Evolutionary conservation across 177 flowering plant genomes (phyloP).

Genomic region (Vitis hybrid): DNA sequence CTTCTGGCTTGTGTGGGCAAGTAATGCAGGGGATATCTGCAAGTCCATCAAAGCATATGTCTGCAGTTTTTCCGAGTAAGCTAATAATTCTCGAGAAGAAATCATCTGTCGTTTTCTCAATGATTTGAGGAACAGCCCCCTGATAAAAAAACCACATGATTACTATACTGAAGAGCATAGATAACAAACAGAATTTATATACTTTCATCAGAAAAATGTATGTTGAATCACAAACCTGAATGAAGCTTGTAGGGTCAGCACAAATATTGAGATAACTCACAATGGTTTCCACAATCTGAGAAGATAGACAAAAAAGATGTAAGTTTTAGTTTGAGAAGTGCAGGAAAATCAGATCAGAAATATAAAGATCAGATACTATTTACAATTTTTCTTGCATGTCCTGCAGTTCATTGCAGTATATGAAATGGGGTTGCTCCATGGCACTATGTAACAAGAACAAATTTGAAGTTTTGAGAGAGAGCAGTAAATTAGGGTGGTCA

Average conservation of each 20-base stretch:
- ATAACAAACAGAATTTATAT: too few species aligned
- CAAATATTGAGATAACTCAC: conserved; percentile 21
- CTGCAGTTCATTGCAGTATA: too few species aligned
- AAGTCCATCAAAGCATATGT: conserved; percentile 24
- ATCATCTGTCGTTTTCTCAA: conserved; percentile 28
- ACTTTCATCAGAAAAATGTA: too few species aligned
- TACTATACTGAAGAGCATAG: too few species aligned
- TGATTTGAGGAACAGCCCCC: conserved; percentile 46
- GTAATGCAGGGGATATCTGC: conserved; percentile 39
- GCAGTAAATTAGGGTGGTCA: too few species aligned
- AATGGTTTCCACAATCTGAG: conserved; percentile 27
- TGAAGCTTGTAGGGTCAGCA: conserved; percentile 28
- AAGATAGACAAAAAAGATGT: neutral
- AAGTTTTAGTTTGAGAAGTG: too few species aligned
- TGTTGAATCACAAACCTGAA: conserved; percentile 26
- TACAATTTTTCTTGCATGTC: too few species aligned
- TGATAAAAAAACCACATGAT: conserved; percentile 7
- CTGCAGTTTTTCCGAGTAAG: conserved; percentile 26
- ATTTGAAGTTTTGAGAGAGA: neutral
- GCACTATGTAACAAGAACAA: too few species aligned
- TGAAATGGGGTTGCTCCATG: too few species aligned
- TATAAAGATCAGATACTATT: too few species aligned
- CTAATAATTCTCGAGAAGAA: conserved; percentile 27
- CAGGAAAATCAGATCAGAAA: too few species aligned
- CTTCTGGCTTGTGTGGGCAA: conserved; percentile 46